These are phyloP conservation scores for Sugiyamaella sp. DNA, from an alignment of 1,139 yeast genomes.

Conservation along the genomic window DNA sequence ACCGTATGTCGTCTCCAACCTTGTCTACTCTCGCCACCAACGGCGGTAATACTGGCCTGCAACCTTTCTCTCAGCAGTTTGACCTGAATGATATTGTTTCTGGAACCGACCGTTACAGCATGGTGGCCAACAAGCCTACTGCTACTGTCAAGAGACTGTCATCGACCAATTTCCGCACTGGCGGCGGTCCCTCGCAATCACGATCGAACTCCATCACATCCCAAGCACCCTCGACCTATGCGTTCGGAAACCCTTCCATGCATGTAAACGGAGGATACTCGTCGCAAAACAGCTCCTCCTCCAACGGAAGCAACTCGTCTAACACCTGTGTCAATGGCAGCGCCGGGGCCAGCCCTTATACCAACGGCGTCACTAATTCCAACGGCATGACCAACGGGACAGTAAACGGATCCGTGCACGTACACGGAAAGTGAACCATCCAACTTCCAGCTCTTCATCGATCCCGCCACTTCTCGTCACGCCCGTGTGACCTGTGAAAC, in stretches of 20 bases:
- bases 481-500: constrained; percentile 2
- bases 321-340: constrained; percentile 13
- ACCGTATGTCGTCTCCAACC: constrained; percentile 25
- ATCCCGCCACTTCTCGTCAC: background rate
- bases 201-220: constrained; percentile 27
- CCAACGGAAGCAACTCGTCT: constrained; percentile 6
- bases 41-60: constrained; percentile 14
- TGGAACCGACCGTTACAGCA: constrained; percentile 37
- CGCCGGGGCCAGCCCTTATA: constrained; percentile 3
- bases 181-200: constrained; percentile 23
- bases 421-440: constrained; percentile 17
- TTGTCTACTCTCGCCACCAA: constrained; percentile 19
- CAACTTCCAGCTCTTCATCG: constrained; percentile 3
- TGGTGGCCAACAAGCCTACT: constrained; percentile 23
- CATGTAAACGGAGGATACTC: constrained; percentile 4
- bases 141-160: constrained; percentile 23
- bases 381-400: constrained; percentile 17
- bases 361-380: constrained; percentile 15
- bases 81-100: constrained; percentile 38
- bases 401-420: constrained; percentile 15
- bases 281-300: constrained; percentile 8
- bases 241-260: background rate
- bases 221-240: constrained; percentile 16
- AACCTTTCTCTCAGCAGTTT: constrained; percentile 37
- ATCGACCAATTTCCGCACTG: constrained; percentile 14